These are phyloP conservation scores for Teratosphaeriaceae sp. DNA, from an alignment of 2,329 filamentous ascomycete species.

Conservation along the genomic window DNA sequence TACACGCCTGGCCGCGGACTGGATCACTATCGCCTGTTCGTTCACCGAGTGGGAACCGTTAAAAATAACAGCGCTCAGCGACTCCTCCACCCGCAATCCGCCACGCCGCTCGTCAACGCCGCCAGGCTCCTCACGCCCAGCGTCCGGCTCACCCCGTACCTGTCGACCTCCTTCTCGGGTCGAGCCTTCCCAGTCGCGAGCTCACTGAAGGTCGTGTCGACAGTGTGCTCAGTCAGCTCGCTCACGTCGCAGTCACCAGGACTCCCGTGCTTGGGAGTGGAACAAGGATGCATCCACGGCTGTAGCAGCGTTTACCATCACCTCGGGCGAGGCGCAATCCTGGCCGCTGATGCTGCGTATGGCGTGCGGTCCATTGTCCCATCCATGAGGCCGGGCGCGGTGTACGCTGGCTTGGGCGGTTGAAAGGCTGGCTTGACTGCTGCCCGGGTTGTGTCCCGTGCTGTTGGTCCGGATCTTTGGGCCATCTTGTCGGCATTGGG, in stretches of 20 bases:
- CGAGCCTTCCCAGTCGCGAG: slow-evolving; percentile 9
- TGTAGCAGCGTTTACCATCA: slow-evolving; percentile 7
- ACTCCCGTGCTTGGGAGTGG: slow-evolving; percentile 1
- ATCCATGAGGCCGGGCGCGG: neutral
- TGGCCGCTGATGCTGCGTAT: neutral
- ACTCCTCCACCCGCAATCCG: slow-evolving; percentile 11
- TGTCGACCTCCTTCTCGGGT: neutral
- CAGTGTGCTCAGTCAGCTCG: slow-evolving; percentile 10
- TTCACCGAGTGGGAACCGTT: too few relatives aligned
- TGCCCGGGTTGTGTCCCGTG: neutral
- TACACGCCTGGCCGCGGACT: too few relatives aligned
- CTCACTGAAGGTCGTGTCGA: slow-evolving; percentile 12
- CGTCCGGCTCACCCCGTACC: slow-evolving; percentile 1
- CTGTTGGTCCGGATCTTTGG: slow-evolving; percentile 4
- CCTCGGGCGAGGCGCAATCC: neutral
- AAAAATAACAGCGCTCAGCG: too few relatives aligned
- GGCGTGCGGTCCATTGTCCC: neutral
- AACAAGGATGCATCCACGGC: slow-evolving; percentile 1
- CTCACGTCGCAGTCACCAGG: slow-evolving; percentile 4
- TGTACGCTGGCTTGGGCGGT: neutral
- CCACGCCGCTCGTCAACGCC: slow-evolving; percentile 17
- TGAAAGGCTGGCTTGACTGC: neutral
- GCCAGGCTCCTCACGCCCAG: slow-evolving; percentile 16
- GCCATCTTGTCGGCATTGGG: too few relatives aligned
- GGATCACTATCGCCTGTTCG: too few relatives aligned